Conservation (phyloP, 1,284 basidiomycete genomes). For the Boletus calvinii region DNA sequence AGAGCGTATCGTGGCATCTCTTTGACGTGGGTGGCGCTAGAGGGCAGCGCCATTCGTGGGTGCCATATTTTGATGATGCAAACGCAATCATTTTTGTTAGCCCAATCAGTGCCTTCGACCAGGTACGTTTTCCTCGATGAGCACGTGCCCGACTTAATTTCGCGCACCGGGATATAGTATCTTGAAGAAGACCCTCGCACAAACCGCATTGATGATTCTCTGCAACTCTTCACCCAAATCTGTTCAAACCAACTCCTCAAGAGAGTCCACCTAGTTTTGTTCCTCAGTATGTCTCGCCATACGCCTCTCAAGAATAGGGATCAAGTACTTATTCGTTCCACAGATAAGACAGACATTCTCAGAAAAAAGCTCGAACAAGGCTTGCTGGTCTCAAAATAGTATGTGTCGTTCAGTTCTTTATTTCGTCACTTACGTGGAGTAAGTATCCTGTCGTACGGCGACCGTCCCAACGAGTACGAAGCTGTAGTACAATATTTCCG, state of each 20-base stretch:
- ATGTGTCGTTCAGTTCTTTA: slow-evolving; percentile 26
- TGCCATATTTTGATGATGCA: slow-evolving; percentile 80
- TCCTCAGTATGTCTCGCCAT: slow-evolving; percentile 57
- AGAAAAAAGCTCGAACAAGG: slow-evolving; percentile 65
- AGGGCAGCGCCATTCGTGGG: slow-evolving; percentile 82
- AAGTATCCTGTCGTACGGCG: slow-evolving; percentile 80
- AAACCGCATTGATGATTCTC: slow-evolving; percentile 79
- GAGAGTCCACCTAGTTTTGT: slow-evolving; percentile 73
- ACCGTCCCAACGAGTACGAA: slow-evolving; percentile 76
- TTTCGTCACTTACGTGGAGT: slow-evolving; percentile 13
- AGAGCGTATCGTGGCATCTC: slow-evolving; percentile 73
- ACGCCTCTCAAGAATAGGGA: slow-evolving; percentile 1
- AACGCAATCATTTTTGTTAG: slow-evolving; percentile 85
- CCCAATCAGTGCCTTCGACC: slow-evolving; percentile 84
- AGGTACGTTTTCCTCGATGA: slow-evolving; percentile 42
- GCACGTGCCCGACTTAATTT: not conserved
- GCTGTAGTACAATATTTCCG: slow-evolving; percentile 79
- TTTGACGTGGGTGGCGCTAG: slow-evolving; percentile 81
- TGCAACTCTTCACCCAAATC: slow-evolving; percentile 80
- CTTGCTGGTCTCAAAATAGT: slow-evolving; percentile 76
- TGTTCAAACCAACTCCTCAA: slow-evolving; percentile 79
- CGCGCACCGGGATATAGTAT: slow-evolving; percentile 47
- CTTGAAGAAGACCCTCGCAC: slow-evolving; percentile 79
- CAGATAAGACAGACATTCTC: slow-evolving; percentile 78
- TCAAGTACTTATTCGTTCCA: slow-evolving; percentile 12